These are phyloP conservation scores for Xylaria curta DNA, from an alignment of 495 filamentous ascomycete genomes.

Conservation along the genomic window DNA sequence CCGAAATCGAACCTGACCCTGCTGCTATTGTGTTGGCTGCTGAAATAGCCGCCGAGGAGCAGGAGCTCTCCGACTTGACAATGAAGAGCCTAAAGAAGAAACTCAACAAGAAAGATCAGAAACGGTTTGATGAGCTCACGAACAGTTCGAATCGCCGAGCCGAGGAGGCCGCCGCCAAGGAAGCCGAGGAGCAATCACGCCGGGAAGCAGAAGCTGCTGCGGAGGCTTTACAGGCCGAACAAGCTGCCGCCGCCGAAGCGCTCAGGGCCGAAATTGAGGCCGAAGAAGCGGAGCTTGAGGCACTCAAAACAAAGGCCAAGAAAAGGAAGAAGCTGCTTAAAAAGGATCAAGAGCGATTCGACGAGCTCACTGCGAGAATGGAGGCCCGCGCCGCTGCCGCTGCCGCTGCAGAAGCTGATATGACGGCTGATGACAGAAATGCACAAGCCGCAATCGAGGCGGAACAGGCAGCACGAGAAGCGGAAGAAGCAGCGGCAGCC, in stretches of 20 bases:
- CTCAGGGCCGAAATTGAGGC: constrained; percentile 35
- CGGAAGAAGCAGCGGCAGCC: constrained; percentile 38
- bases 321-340: constrained; percentile 9
- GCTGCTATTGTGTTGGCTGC: constrained; percentile 31
- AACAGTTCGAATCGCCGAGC: constrained; percentile 37
- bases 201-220: constrained; percentile 35
- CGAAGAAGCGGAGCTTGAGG: constrained; percentile 31
- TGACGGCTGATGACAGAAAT: not conserved
- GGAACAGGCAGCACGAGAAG: constrained; percentile 30
- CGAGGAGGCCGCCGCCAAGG: constrained; percentile 30
- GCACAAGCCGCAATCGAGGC: constrained; percentile 25
- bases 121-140: constrained; percentile 44
- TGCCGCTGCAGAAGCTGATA: not conserved
- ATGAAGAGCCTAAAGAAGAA: constrained; percentile 44
- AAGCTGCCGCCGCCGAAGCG: constrained; percentile 38
- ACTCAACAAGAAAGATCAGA: constrained; percentile 36
- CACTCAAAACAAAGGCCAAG: constrained; percentile 31
- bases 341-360: constrained; percentile 41
- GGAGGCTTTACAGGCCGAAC: constrained; percentile 33
- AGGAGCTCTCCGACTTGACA: constrained; percentile 42
- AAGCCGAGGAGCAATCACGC: constrained; percentile 43
- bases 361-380: constrained; percentile 46
- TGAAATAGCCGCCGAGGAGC: constrained; percentile 44
- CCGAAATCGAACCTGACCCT: constrained; percentile 30
- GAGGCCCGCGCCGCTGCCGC: constrained; percentile 31